Conservation (phyloP, 768 basidiomycete genomes). For the Serendipita vermifera region DNA sequence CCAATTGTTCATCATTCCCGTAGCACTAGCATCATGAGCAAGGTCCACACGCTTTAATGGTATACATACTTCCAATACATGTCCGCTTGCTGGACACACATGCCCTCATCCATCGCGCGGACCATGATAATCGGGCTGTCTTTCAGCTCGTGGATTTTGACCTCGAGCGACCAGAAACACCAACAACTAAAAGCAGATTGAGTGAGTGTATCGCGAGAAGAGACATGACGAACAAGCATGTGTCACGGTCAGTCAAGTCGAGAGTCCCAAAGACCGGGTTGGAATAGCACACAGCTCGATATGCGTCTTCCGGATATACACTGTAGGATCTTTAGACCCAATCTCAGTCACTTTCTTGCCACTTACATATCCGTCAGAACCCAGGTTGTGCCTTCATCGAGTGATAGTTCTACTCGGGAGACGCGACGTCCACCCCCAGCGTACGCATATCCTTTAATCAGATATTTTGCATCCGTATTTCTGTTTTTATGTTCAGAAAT, state of each 20-base stretch:
- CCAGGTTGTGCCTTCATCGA: conserved; percentile 43
- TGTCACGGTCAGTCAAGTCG: conserved; percentile 36
- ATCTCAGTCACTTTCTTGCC: neutral
- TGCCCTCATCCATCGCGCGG: conserved; percentile 41
- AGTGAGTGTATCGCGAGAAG: neutral
- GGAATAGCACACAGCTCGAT: conserved; percentile 26
- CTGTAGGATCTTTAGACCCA: conserved; percentile 14
- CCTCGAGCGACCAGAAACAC: conserved; percentile 42
- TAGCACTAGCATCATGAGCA: conserved; percentile 27
- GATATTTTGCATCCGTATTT: conserved; percentile 24
- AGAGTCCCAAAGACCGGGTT: conserved; percentile 37
- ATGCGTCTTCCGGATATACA: conserved; percentile 40
- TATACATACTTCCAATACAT: conserved; percentile 28
- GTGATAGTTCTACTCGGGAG: conserved; percentile 43
- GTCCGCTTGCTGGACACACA: conserved; percentile 38
- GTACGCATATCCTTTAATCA: conserved; percentile 46
- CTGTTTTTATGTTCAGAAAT: neutral
- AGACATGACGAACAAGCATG: conserved; percentile 29
- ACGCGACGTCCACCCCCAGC: conserved; percentile 46
- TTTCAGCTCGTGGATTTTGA: conserved; percentile 26
- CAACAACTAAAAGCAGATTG: conserved; percentile 30
- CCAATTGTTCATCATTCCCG: conserved; percentile 46
- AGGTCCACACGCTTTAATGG: neutral
- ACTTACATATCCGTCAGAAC: conserved; percentile 29
- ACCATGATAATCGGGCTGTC: conserved; percentile 32